Base-by-base conservation (phyloP, 345 rosid species). In the Pistacia vera region DNA sequence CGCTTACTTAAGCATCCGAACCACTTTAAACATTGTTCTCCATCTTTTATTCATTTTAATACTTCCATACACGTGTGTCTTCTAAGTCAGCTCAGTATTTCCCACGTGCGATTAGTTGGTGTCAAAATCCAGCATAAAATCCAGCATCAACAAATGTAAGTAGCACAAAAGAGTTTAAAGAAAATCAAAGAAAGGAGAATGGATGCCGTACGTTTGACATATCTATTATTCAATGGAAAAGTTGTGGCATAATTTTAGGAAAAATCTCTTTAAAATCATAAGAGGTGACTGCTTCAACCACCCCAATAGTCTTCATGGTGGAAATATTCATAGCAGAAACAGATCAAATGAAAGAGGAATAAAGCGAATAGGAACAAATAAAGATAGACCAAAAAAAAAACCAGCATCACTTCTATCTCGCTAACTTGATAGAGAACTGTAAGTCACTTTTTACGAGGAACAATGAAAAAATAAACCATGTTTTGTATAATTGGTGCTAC, bases 281-380 rank as follows among this genome's bases (percentile, higher is more conserved):
- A 33, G 60, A 54, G 64, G 20, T 72, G 79, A 62, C 66, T 36
- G 81, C 80, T 71, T 80, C 78, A 79, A 81, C 78, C 75, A 66
- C 75, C 77, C 76, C 79, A 68, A 56, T 55, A 18, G 77, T 63
- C 75, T 70, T 76, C 71, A 75, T 78, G 86, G 81, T 86, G 90
- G 87, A 77, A 78, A 81, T 30, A 81, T 81, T 85, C 87, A 88
- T 88, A 66, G 77, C 83, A 51, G 33, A 30, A 30, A 30, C 28
- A 52, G 3, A 16, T 12, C 41, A 18, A 72, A 62, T 22, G 38
- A 77, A 83, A 74, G 16, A 69, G 71, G 56, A 28, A 69, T 49
- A 77, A 75, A 17, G 11, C 7, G 4, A 2, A 38, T 18, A 3
- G 33, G 33, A 30, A 30, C 33, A 30, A 30, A 30, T 30, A 30